A percentile compares a stretch with the other conserved stretches of the same genome.
These are phyloP conservation scores for Leishmania arabica DNA, from an alignment of 208 protist genomes.

Conservation along the genomic window DNA sequence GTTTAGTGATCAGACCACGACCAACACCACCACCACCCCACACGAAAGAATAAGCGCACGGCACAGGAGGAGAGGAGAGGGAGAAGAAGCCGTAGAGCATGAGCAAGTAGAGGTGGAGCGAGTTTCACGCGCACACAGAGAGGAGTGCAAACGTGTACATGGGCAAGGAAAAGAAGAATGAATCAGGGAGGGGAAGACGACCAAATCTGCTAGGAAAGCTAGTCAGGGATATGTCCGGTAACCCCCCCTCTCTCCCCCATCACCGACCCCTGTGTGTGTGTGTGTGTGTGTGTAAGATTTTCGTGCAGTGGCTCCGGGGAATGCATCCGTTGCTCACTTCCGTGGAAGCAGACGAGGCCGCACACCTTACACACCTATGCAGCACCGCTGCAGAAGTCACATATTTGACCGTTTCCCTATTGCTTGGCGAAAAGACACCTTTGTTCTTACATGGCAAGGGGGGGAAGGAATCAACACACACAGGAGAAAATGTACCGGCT, in stretches of 20 bases:
- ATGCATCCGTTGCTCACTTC: background rate
- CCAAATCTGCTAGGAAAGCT: background rate
- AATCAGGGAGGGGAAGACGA: background rate
- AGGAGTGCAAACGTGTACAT: background rate
- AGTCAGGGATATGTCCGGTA: background rate
- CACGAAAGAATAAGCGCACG: background rate
- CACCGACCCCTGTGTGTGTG: background rate
- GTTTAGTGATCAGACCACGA: background rate
- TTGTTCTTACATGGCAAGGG: background rate
- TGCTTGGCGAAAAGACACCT: background rate
- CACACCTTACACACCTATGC: background rate
- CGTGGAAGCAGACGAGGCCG: background rate
- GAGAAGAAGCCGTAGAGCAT: background rate
- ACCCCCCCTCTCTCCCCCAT: too few relatives aligned
- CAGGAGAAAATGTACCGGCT: background rate
- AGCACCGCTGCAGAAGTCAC: background rate
- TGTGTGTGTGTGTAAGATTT: background rate
- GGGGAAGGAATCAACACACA: background rate
- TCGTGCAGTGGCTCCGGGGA: background rate
- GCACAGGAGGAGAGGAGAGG: too few relatives aligned
- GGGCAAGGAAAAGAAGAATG: background rate
- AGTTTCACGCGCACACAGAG: slow-evolving; percentile 1
- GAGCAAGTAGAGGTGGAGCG: background rate
- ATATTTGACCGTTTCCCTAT: slow-evolving; percentile 5
- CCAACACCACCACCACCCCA: background rate